Percentiles rank a stretch among this genome's conserved stretches.
Evolutionary conservation across 2,329 filamentous ascomycete genomes (phyloP).

Genomic region (Amauroascus verrucosus): DNA sequence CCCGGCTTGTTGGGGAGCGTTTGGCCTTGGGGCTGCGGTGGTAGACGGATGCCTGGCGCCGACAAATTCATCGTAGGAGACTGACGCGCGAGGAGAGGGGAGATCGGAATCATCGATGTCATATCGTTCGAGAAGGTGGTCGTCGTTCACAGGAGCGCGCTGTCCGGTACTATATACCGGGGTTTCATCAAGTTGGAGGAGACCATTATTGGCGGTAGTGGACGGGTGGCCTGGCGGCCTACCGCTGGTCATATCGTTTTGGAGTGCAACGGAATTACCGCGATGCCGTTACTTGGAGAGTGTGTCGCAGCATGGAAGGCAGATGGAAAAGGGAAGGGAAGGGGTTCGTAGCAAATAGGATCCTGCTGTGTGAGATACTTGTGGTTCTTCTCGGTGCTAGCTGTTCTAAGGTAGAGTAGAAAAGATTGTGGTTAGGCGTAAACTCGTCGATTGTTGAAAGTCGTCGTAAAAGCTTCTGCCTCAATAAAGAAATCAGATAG

Average conservation of each 20-base stretch:
- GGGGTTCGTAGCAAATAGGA: not conserved
- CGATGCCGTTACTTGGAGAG: conserved; percentile 13
- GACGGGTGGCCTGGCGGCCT: conserved; percentile 44
- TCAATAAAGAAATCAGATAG: not conserved
- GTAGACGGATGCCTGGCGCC: conserved; percentile 52
- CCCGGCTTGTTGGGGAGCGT: conserved; percentile 24
- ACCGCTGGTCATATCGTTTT: conserved; percentile 39
- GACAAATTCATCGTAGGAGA: conserved; percentile 92
- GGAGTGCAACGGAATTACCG: conserved; percentile 19
- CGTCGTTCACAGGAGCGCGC: conserved; percentile 67
- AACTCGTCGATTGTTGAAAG: not conserved
- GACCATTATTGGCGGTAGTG: conserved; percentile 36
- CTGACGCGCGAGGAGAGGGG: conserved; percentile 62
- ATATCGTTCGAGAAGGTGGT: conserved; percentile 66
- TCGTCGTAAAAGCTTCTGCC: not conserved
- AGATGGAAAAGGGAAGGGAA: not conserved
- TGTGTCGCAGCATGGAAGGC: conserved; percentile 10
- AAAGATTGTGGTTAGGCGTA: not conserved
- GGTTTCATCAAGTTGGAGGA: conserved; percentile 35
- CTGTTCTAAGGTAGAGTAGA: not conserved
- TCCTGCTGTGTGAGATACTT: not conserved
- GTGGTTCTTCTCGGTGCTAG: not conserved
- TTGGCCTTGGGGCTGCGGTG: conserved; percentile 27
- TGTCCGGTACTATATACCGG: conserved; percentile 60
- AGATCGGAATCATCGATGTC: conserved; percentile 57